These are phyloP conservation scores for Penicillium oxalicum DNA, from an alignment of 2,329 filamentous ascomycete genomes.

Conservation along the genomic window DNA sequence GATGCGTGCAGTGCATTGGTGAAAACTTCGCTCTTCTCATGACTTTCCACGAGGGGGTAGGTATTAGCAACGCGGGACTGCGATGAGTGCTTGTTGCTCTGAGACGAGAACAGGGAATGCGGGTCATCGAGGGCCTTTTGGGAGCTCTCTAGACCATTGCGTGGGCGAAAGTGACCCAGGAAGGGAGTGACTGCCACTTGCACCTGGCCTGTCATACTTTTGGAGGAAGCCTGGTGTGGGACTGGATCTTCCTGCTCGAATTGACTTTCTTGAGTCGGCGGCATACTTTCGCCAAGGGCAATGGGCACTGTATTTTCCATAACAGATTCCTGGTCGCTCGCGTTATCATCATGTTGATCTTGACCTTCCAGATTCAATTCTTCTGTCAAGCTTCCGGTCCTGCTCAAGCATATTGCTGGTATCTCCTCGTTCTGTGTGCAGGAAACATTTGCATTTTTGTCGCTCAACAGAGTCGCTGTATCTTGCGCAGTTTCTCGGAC, in stretches of 20 bases:
- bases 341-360: slow-evolving; percentile 4
- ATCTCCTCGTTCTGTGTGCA: too few species aligned
- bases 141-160: not conserved
- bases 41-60: slow-evolving; percentile 22
- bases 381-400: too few species aligned
- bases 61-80: slow-evolving; percentile 32
- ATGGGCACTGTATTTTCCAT: slow-evolving; percentile 34
- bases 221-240: slow-evolving; percentile 19
- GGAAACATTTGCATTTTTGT: too few species aligned
- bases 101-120: slow-evolving; percentile 16
- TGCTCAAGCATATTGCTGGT: not conserved
- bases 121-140: not conserved
- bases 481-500: too few species aligned
- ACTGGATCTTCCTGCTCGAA: slow-evolving; percentile 18
- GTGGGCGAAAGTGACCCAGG: slow-evolving; percentile 6
- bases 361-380: too few species aligned
- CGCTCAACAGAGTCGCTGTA: too few species aligned
- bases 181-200: slow-evolving; percentile 31
- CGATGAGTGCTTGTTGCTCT: slow-evolving; percentile 26
- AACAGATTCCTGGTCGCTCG: slow-evolving; percentile 30
- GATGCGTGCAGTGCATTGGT: slow-evolving; percentile 12
- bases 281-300: slow-evolving; percentile 22
- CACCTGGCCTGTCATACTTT: slow-evolving; percentile 14
- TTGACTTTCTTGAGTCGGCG: slow-evolving; percentile 20
- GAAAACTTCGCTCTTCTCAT: slow-evolving; percentile 12